These are phyloP conservation scores for Skeletonema marinoi DNA, from an alignment of 108 stramenopile species.

Conservation along the genomic window DNA sequence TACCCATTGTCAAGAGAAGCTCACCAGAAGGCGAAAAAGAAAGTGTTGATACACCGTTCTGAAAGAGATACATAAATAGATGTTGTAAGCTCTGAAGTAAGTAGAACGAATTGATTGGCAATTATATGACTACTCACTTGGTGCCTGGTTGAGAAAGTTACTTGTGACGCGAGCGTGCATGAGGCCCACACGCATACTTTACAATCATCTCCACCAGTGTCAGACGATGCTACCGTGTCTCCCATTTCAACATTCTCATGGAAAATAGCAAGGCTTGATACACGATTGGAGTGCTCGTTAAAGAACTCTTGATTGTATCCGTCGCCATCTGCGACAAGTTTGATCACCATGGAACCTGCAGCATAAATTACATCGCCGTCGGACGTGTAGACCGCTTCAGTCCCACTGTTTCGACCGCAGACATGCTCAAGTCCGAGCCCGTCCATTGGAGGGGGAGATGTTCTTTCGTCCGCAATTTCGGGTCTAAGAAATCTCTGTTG, in stretches of 20 bases:
- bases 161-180: background rate
- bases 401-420: constrained; percentile 25
- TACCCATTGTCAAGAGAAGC: constrained; percentile 26
- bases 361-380: constrained; percentile 29
- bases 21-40: constrained; percentile 30
- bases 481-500: constrained; percentile 29
- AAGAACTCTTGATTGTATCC: constrained; percentile 21
- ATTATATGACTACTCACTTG: background rate
- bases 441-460: constrained; percentile 16
- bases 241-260: constrained; percentile 6
- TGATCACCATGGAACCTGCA: constrained; percentile 33
- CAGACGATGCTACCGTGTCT: constrained; percentile 30
- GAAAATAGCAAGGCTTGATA: constrained; percentile 34
- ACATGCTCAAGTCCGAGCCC: constrained; percentile 24
- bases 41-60: constrained; percentile 21
- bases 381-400: constrained; percentile 14
- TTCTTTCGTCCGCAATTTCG: background rate
- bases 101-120: background rate
- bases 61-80: background rate
- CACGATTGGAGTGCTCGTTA: constrained; percentile 27
- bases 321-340: constrained; percentile 4
- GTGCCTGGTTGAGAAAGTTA: constrained; percentile 4
- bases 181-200: constrained; percentile 42
- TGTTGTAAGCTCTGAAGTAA: background rate
- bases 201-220: constrained; percentile 6